phyloP scores from a whole-genome alignment of 2,329 filamentous ascomycete species.

The Lachnellula hyalina region DNA sequence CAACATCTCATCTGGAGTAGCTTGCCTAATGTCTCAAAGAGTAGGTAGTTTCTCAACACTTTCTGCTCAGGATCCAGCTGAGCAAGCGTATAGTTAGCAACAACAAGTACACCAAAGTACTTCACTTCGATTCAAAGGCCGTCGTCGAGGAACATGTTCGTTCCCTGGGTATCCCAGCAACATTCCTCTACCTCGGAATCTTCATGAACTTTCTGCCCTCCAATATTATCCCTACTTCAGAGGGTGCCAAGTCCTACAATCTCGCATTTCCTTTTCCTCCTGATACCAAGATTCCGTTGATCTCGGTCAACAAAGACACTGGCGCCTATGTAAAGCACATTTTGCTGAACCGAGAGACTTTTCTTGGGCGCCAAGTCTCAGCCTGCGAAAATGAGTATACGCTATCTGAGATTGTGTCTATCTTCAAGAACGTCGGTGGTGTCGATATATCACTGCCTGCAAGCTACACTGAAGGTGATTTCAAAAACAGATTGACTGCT shows the following conservation, averaged over 20 bases:
- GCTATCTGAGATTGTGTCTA: conserved; percentile 32
- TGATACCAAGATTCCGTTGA: conserved; percentile 21
- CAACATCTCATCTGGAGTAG: conserved; percentile 40
- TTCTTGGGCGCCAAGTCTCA: conserved; percentile 37
- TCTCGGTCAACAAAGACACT: conserved; percentile 26
- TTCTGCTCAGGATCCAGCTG: background rate
- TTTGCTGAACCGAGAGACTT: conserved; percentile 22
- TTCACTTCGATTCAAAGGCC: conserved; percentile 32
- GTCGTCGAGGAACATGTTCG: conserved; percentile 31
- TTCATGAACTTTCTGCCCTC: conserved; percentile 35
- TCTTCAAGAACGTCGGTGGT: conserved; percentile 33
- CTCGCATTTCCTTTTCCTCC: conserved; percentile 10
- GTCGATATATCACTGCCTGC: conserved; percentile 23
- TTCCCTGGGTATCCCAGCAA: conserved; percentile 34
- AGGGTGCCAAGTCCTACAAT: conserved; percentile 10
- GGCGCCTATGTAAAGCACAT: conserved; percentile 23
- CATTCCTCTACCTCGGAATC: conserved; percentile 41
- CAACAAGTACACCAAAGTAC: conserved; percentile 34
- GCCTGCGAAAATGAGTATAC: conserved; percentile 36
- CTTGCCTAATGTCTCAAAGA: conserved; percentile 33
- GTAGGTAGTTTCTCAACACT: background rate
- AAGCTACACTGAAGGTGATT: conserved; percentile 3
- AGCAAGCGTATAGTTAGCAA: conserved; percentile 28
- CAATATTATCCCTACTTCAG: conserved; percentile 16
- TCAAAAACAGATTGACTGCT: background rate